Evolutionary conservation across 495 filamentous ascomycete species (phyloP).

Genomic region (Xylaria flabelliformis): DNA sequence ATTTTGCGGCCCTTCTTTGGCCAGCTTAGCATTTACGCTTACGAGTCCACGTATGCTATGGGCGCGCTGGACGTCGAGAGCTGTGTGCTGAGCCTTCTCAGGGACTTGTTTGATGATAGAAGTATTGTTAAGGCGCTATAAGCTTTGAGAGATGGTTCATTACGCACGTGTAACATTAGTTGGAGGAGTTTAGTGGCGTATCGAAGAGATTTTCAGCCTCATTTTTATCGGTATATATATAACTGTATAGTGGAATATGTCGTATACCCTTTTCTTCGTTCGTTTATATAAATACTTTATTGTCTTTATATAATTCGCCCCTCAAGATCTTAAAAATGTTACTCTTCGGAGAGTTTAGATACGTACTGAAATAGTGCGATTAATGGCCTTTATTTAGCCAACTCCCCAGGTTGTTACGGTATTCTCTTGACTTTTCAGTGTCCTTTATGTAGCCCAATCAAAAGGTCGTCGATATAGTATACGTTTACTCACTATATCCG

Average conservation of each 20-base stretch:
- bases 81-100: conserved; percentile 72
- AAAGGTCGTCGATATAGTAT: neutral
- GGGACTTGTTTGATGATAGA: conserved; percentile 84
- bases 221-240: neutral
- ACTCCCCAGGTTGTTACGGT: neutral
- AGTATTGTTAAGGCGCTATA: conserved; percentile 63
- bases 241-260: neutral
- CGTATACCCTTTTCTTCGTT: neutral
- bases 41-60: conserved; percentile 92
- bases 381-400: neutral
- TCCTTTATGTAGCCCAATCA: neutral
- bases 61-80: conserved; percentile 68
- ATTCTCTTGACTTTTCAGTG: neutral
- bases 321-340: neutral
- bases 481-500: neutral
- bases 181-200: neutral
- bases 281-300: neutral
- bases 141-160: conserved; percentile 1
- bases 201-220: neutral
- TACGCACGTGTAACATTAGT: conserved; percentile 7
- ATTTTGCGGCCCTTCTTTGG: conserved; percentile 89
- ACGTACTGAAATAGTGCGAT: neutral
- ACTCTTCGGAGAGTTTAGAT: neutral
- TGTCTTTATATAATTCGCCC: neutral
- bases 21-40: conserved; percentile 87